Evolutionary conservation across 1,284 basidiomycete species (phyloP).

Genomic region (Coniophora puteana): DNA sequence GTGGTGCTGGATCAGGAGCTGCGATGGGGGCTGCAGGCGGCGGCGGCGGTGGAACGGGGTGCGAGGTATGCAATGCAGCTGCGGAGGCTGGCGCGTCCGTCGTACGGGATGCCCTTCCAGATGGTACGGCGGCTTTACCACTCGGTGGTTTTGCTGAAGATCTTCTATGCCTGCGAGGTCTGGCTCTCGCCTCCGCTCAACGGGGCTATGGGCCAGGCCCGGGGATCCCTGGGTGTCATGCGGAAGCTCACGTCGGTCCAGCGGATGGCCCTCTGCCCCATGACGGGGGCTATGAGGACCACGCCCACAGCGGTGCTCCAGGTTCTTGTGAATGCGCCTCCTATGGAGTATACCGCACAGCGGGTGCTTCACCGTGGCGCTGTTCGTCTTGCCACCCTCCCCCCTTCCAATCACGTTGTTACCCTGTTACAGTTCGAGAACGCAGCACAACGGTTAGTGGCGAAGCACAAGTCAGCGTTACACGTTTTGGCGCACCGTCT

Average conservation of each 20-base stretch:
- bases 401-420: too few relatives aligned
- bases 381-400: too few relatives aligned
- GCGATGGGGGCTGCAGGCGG: neutral
- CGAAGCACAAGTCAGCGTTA: too few relatives aligned
- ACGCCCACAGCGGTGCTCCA: neutral
- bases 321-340: neutral
- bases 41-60: neutral
- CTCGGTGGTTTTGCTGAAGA: slow-evolving; percentile 18
- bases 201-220: neutral
- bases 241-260: slow-evolving; percentile 25
- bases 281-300: neutral
- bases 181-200: slow-evolving; percentile 17
- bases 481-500: too few relatives aligned
- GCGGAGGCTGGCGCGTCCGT: neutral
- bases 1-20: slow-evolving; percentile 6
- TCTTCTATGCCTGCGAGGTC: slow-evolving; percentile 27
- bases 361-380: too few relatives aligned
- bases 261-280: slow-evolving; percentile 6
- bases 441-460: too few relatives aligned
- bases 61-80: slow-evolving; percentile 8
- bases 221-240: neutral
- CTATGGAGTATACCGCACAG: too few relatives aligned
- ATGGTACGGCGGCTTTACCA: slow-evolving; percentile 17
- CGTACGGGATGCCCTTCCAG: neutral
- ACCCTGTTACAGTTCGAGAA: too few relatives aligned